Evolutionary conservation across 345 rosid genomes (phyloP), one percentile per base, ranked within the genome.

Genomic region (Pugionium dolabratum): DNA sequence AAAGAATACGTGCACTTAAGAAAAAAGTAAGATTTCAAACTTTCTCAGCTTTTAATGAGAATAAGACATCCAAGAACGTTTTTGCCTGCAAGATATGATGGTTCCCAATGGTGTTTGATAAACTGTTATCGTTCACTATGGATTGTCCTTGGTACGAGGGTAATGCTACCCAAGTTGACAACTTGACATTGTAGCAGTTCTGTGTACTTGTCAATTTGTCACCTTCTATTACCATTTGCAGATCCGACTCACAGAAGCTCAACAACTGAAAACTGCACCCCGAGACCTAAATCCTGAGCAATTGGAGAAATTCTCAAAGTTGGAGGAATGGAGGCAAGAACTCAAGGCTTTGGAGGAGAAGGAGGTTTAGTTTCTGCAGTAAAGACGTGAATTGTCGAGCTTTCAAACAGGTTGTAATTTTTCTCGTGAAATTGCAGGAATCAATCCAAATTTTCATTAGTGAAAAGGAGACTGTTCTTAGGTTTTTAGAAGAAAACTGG

Each of bases 181-280:
- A 18, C 6, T 40, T 66, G 34, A 18, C 6, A n/a, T 0, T 65
- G 8, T 54, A 42, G 18, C 18, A 18, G 26, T 32, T 54, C 41
- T 26, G 26, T 18, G 18, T 63, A 49, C 5, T 50, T 39, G 44
- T 47, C 35, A 18, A 18, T 18, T 18, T 18, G 18, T 18, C 18
- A 18, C 64, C n/a, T 62, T 66, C 39, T 69, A 54, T 35, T 9
- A 43, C 56, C 41, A 51, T 44, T 66, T 72, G 64, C 88, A 94
- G 99, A 85, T 94, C 59, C 90, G 97, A 58, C 83, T 81, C 45
- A 86, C 93, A 36, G 97, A 94, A 80, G 88, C 83, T 48, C 92
- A 94, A 73, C 90, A 71, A 76, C 91, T 82, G 77, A 90, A 88
- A 80, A 75, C 81, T 37, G 70, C 79, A 25, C 28, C 79, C 8